Percentiles rank a stretch among this genome's conserved stretches.
These are phyloP conservation scores for Pseudogymnoascus sp. DNA, from an alignment of 2,329 filamentous ascomycete species.

Conservation along the genomic window DNA sequence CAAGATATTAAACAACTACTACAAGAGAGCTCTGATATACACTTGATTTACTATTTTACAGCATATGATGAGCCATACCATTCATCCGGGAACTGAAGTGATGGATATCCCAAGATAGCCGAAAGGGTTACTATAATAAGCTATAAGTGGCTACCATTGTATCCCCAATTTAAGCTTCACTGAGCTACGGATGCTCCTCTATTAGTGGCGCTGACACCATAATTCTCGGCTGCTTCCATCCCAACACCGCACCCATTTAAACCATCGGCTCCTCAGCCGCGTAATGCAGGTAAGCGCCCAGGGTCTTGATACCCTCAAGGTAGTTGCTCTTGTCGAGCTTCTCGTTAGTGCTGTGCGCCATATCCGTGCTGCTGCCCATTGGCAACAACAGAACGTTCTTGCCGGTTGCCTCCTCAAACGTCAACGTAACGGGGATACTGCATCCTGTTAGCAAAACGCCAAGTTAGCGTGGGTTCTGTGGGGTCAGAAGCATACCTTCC, in stretches of 20 bases:
- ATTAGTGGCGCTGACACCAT: not conserved
- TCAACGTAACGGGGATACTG: constrained; percentile 93
- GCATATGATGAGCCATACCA: not conserved
- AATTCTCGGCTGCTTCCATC: not conserved
- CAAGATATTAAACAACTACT: not conserved
- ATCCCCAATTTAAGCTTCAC: not conserved
- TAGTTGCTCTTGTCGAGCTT: constrained; percentile 97
- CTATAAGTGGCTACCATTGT: not conserved
- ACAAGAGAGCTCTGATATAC: not conserved
- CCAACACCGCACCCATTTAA: not conserved
- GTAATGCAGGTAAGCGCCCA: constrained; percentile 93
- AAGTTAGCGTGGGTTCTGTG: not conserved
- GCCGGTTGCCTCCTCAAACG: constrained; percentile 93
- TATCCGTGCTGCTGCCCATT: constrained; percentile 96
- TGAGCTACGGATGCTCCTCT: not conserved
- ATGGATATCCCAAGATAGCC: not conserved
- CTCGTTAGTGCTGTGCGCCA: constrained; percentile 96
- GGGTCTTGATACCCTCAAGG: constrained; percentile 92
- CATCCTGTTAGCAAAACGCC: constrained; percentile 13
- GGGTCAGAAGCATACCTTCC: constrained; percentile 56
- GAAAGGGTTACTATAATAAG: not conserved
- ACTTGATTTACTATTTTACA: constrained; percentile 2
- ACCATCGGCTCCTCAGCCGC: constrained; percentile 77
- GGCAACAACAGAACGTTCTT: constrained; percentile 95
- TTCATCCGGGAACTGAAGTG: not conserved